A percentile compares a stretch with the other conserved stretches of the same genome.
These are phyloP conservation scores for Nadsonia starkeyi-henricii DNA, from an alignment of 1,139 yeast species.

Conservation along the genomic window DNA sequence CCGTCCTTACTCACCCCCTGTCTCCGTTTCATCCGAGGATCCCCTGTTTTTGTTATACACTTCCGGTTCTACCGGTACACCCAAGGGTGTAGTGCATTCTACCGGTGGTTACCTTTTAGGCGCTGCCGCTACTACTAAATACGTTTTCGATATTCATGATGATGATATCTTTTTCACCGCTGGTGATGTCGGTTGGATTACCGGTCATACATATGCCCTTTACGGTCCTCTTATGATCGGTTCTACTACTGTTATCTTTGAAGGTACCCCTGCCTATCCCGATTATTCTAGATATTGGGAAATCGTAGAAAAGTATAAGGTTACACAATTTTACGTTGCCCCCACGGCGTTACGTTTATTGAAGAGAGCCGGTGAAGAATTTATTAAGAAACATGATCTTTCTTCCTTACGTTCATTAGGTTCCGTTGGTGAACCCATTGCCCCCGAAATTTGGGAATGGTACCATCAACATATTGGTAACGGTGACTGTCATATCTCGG, in stretches of 20 bases:
- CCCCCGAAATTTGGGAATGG: constrained; percentile 92
- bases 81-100: constrained; percentile 93
- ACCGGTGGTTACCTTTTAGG: constrained; percentile 92
- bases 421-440: constrained; percentile 86
- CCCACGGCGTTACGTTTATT: constrained; percentile 78
- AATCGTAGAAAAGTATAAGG: constrained; percentile 62
- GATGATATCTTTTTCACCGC: constrained; percentile 90
- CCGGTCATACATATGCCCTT: constrained; percentile 93
- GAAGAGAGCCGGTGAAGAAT: constrained; percentile 68
- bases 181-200: constrained; percentile 99
- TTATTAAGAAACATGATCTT: constrained; percentile 49
- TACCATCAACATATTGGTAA: constrained; percentile 61
- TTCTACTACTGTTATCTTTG: constrained; percentile 83
- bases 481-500: constrained; percentile 82
- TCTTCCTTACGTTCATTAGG: constrained; percentile 61
- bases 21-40: constrained; percentile 79
- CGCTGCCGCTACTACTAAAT: constrained; percentile 87
- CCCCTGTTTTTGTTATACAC: constrained; percentile 89
- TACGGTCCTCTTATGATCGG: constrained; percentile 90
- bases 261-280: constrained; percentile 97
- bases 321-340: constrained; percentile 76
- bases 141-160: constrained; percentile 81
- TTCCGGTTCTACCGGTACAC: constrained; percentile 95
- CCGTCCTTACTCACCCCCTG: constrained; percentile 79
- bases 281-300: constrained; percentile 95